These are phyloP conservation scores for Escovopsis sp. DNA, from an alignment of 2,329 filamentous ascomycete species.

Conservation along the genomic window DNA sequence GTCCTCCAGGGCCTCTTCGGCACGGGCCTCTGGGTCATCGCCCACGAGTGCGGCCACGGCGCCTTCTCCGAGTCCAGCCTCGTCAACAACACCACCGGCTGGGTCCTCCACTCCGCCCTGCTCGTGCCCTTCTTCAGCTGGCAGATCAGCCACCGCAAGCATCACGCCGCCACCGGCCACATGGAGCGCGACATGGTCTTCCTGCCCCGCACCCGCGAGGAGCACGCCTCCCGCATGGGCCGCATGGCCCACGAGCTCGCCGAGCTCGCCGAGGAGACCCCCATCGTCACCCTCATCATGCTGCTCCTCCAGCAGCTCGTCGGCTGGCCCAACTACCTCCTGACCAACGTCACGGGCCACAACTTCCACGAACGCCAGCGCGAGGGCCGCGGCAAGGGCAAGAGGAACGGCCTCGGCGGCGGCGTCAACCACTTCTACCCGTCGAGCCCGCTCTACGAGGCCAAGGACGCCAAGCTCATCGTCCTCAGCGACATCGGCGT, in stretches of 20 bases:
- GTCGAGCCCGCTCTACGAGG: constrained; percentile 76
- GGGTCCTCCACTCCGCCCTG: constrained; percentile 75
- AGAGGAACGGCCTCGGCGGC: constrained; percentile 62
- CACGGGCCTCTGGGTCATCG: constrained; percentile 90
- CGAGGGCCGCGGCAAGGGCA: constrained; percentile 87
- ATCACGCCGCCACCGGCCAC: constrained; percentile 97
- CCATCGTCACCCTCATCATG: constrained; percentile 60
- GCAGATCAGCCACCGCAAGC: constrained; percentile 98
- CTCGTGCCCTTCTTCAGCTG: constrained; percentile 97
- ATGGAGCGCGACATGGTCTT: constrained; percentile 99
- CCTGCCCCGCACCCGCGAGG: constrained; percentile 76
- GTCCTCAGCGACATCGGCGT: constrained; percentile 74
- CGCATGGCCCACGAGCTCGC: constrained; percentile 63
- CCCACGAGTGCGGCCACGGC: constrained; percentile 95
- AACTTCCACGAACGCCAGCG: constrained; percentile 81
- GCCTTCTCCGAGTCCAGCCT: constrained; percentile 87
- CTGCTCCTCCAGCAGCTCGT: constrained; percentile 74
- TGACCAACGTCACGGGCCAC: constrained; percentile 90
- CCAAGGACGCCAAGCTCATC: constrained; percentile 78
- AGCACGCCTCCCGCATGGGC: constrained; percentile 63
- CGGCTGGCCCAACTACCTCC: constrained; percentile 85
- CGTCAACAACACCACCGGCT: constrained; percentile 84
- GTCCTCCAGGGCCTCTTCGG: constrained; percentile 82
- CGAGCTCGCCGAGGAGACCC: constrained; percentile 90
- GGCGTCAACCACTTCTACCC: constrained; percentile 96